Base-by-base conservation (phyloP, 192 early-diverging fungal genomes). In the Coemansia erecta region DNA sequence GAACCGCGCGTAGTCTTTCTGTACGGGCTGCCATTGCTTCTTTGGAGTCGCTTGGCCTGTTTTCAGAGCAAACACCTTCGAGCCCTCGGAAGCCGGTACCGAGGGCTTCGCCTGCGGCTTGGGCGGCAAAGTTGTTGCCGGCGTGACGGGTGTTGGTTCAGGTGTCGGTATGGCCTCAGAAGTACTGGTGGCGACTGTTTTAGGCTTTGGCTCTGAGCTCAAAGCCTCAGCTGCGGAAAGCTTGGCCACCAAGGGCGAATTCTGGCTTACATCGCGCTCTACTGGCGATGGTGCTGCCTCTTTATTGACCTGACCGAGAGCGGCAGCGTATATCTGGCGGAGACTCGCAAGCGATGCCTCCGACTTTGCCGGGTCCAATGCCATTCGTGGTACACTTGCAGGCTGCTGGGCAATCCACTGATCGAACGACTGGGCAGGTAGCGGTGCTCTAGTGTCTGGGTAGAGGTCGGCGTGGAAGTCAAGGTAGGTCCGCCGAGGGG, bases 391-490 rank as follows among this genome's bases (percentile, higher is more conserved):
- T 2, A 77, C 35, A 8, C 9, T 6, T 7, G 35, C 47, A 35
- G 77, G 82, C 58, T 83, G 81, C 5, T 85, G 80, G 1, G 56
- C 62, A 18, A 87, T 51, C 88, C 89, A 94, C 19, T 86, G 82
- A 1, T 62, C 76, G 28, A 73, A 79, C 4, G 86, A 70, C 41
- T 87, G 62, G 3, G 80, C 80, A 14, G 86, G 77, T 8, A 80
- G 14, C 35, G 63, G 58, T 53, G 72, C 83, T 24, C 86, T 83
- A 13, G 94, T 93, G 15, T 92, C 89, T 18, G 94, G 94, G 61
- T 88, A 97, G 13, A 97, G 63, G 47, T 97, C 94, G 12, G 70
- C 62, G 60, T 94, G 90, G 57, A 92, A 97, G 53, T 93, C 92
- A 12, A 89, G 75, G 58, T 92, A 89, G 22, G 82, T 79, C 70